These are phyloP conservation scores for Saccharomycopsis hybrid DNA, from an alignment of 1,139 yeast genomes.

Conservation along the genomic window DNA sequence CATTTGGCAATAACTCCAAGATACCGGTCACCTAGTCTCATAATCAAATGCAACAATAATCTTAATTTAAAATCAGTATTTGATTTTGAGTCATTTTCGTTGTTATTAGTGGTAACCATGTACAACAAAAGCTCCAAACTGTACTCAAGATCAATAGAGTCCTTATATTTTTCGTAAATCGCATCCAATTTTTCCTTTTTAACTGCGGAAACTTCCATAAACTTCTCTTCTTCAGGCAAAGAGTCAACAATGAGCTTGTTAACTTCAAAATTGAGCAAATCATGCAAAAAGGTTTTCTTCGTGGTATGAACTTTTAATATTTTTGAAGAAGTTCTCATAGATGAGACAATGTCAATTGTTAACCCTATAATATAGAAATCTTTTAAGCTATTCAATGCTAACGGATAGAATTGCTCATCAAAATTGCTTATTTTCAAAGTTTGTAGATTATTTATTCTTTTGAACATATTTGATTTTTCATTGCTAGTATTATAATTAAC, in stretches of 20 bases:
- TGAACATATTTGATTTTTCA: constrained; percentile 1
- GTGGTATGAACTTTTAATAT: constrained; percentile 22
- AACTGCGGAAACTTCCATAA: not conserved
- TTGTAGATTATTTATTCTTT: constrained; percentile 18
- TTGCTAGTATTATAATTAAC: not conserved
- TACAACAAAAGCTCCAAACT: constrained; percentile 42
- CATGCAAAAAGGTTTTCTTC: constrained; percentile 27
- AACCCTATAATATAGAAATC: constrained; percentile 25
- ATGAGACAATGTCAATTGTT: constrained; percentile 22
- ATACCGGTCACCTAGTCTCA: constrained; percentile 17
- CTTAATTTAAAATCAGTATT: constrained; percentile 18
- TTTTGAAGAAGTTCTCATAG: constrained; percentile 14
- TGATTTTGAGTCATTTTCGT: constrained; percentile 25
- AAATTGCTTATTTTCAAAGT: constrained; percentile 22
- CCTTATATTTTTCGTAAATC: constrained; percentile 31
- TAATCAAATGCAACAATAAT: constrained; percentile 11
- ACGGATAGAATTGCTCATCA: constrained; percentile 25
- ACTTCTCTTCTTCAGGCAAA: not conserved
- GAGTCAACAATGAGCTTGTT: not conserved
- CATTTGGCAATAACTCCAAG: constrained; percentile 50
- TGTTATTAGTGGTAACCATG: constrained; percentile 23
- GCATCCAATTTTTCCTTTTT: constrained; percentile 20
- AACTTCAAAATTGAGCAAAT: constrained; percentile 27
- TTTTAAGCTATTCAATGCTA: constrained; percentile 23
- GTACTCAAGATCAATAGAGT: constrained; percentile 41